Evolutionary conservation across 1,284 basidiomycete genomes (phyloP).

Genomic region (Puccinia coronata): DNA sequence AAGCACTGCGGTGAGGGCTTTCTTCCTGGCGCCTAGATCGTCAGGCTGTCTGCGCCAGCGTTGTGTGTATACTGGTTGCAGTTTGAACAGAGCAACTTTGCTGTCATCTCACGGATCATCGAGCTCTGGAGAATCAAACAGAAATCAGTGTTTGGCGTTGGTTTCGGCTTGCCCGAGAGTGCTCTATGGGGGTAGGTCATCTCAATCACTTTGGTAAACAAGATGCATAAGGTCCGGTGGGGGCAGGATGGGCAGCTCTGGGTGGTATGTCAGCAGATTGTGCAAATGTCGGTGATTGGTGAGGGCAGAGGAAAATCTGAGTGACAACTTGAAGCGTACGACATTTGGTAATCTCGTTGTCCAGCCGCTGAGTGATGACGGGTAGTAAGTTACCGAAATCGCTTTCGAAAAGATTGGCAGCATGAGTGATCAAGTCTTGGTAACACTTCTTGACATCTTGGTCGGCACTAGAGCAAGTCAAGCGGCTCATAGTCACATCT

Average conservation of each 20-base stretch:
- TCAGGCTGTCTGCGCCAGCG: constrained; percentile 70
- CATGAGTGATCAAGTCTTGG: too few species aligned
- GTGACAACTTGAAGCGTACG: too few species aligned
- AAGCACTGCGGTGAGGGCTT: constrained; percentile 63
- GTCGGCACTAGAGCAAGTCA: too few species aligned
- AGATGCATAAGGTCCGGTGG: constrained; percentile 73
- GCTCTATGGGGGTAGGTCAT: constrained; percentile 78
- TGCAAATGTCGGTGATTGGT: constrained; percentile 58
- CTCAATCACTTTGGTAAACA: constrained; percentile 83
- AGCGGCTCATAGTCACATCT: too few species aligned
- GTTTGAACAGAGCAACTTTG: constrained; percentile 79
- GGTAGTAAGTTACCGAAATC: too few species aligned
- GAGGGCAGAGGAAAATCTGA: constrained; percentile 24
- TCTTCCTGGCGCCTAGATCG: constrained; percentile 61
- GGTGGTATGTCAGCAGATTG: constrained; percentile 53
- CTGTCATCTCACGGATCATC: constrained; percentile 74
- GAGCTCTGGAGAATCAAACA: constrained; percentile 73
- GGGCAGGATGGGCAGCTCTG: constrained; percentile 78
- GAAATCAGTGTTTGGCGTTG: constrained; percentile 68
- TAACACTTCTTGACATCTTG: too few species aligned
- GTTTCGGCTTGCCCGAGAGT: constrained; percentile 64
- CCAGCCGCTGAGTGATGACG: too few species aligned
- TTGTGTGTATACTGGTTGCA: constrained; percentile 79
- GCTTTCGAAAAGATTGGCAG: too few species aligned
- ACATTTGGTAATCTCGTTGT: too few species aligned